A percentile compares a stretch with the other conserved stretches of the same genome.
phyloP scores from a whole-genome alignment of 2,329 filamentous ascomycete genomes.

The Dendrostoma leiphaemia region DNA sequence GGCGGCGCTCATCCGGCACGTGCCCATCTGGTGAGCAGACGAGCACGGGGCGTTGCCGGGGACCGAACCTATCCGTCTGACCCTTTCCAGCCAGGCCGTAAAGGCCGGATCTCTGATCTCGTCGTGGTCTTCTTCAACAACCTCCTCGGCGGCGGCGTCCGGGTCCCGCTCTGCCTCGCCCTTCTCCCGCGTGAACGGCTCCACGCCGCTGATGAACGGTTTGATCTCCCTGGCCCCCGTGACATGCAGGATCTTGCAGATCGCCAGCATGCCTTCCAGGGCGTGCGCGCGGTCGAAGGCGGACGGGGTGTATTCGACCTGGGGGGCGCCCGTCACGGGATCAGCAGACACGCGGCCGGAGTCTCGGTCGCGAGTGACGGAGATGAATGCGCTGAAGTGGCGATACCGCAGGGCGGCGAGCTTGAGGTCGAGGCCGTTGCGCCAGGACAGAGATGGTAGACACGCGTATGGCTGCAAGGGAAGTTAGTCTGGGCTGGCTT shows the following conservation, averaged over 20 bases:
- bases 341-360: constrained; percentile 73
- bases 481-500: constrained; percentile 30
- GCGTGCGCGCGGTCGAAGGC: constrained; percentile 70
- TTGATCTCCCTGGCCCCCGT: constrained; percentile 80
- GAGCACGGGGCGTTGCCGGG: constrained; percentile 54
- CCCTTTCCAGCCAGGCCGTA: constrained; percentile 54
- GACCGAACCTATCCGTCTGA: constrained; percentile 48
- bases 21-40: constrained; percentile 82
- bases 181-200: constrained; percentile 55
- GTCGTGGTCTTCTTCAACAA: constrained; percentile 24
- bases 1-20: constrained; percentile 66
- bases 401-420: constrained; percentile 65
- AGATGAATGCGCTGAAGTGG: constrained; percentile 70
- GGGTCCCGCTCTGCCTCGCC: neutral
- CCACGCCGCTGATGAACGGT: constrained; percentile 58
- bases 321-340: constrained; percentile 59
- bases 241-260: constrained; percentile 75
- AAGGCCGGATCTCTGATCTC: constrained; percentile 61
- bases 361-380: constrained; percentile 73
- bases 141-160: constrained; percentile 8
- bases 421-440: constrained; percentile 69
- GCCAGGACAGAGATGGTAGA: constrained; percentile 65
- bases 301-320: constrained; percentile 69
- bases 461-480: constrained; percentile 53
- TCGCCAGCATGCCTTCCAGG: constrained; percentile 67